Base-by-base conservation (phyloP, 805 yeast species). In the Priceomyces carsonii region DNA sequence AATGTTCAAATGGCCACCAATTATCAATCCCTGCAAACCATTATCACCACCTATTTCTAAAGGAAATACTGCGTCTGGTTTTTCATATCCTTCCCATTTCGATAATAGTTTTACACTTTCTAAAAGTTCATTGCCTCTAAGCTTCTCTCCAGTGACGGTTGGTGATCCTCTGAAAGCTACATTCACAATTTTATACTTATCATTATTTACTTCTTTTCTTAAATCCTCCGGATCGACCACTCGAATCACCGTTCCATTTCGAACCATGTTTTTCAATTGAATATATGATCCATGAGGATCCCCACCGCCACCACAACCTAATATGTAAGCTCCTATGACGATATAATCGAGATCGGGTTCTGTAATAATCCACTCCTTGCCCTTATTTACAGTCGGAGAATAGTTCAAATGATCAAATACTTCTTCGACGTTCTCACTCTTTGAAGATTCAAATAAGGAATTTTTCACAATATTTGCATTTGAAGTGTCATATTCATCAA, bases 251-350 rank as follows among this genome's bases (percentile, higher is more conserved):
- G 54, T 61, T 6, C 75, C 77, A 2, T 43, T 32, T 27, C 65
- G 41, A 14, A 71, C 31, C 33, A 54, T 37, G 33, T 61, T 61
- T 29, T 66, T 48, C 1, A 58, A 43, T 29, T 61, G 64, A 20
- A 73, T 49, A 40, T 45, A 67, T 13, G 46, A 47, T 4, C 71
- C 52, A 47, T 71, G 67, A 15, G 78, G 77, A 33, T 60, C 60
- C 24, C 78, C 77, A 21, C 78, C 78, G 9, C 78, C 78, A 3
- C 77, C 78, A 49, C 73, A 66, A 6, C 77, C 78, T 4, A 73
- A 56, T 34, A 72, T 68, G 42, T 71, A 72, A 17, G 66, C 51
- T 10, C 77, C 79, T 33, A 68, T 59, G 19, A 63, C 47, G 8
- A 72, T 41, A 38, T 59, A 60, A 23, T 70, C 75, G 30, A 55